These are phyloP conservation scores for Boletus rubescentipes DNA, from an alignment of 768 basidiomycete genomes.

Conservation along the genomic window DNA sequence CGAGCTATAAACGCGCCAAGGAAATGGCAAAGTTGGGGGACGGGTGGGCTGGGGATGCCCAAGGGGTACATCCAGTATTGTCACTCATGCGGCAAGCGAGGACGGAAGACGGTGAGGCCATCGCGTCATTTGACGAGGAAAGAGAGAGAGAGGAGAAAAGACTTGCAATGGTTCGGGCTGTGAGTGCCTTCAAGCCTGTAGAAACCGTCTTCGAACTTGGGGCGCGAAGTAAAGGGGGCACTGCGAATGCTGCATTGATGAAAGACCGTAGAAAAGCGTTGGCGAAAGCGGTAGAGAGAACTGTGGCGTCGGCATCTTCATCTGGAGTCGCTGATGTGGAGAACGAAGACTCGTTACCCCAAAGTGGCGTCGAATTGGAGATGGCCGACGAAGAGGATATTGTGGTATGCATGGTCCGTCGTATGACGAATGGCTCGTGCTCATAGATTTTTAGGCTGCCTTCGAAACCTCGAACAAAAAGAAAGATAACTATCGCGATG, in stretches of 20 bases:
- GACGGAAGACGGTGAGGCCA: slow-evolving; percentile 27
- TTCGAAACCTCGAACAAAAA: slow-evolving; percentile 57
- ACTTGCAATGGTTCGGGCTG: slow-evolving; percentile 65
- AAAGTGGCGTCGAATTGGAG: slow-evolving; percentile 41
- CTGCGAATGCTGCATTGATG: slow-evolving; percentile 74
- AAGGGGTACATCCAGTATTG: slow-evolving; percentile 70
- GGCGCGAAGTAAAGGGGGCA: slow-evolving; percentile 59
- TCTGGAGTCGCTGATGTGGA: slow-evolving; percentile 35
- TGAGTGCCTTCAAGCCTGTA: slow-evolving; percentile 77
- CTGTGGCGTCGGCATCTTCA: slow-evolving; percentile 32
- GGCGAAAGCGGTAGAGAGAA: slow-evolving; percentile 57
- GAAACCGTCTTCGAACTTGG: slow-evolving; percentile 94
- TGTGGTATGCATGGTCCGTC: slow-evolving; percentile 44
- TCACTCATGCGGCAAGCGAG: slow-evolving; percentile 41
- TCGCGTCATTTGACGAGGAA: slow-evolving; percentile 36
- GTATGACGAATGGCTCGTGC: neutral
- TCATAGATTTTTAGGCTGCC: slow-evolving; percentile 49
- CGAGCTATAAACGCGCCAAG: slow-evolving; percentile 87
- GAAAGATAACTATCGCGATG: slow-evolving; percentile 61
- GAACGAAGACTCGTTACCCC: slow-evolving; percentile 30
- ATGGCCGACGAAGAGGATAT: slow-evolving; percentile 83
- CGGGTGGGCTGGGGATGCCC: slow-evolving; percentile 64
- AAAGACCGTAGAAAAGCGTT: slow-evolving; percentile 81
- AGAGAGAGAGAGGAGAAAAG: slow-evolving; percentile 41
- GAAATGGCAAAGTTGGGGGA: slow-evolving; percentile 68